Conservation (phyloP, 345 rosid species). For the Durio zibethinus region DNA sequence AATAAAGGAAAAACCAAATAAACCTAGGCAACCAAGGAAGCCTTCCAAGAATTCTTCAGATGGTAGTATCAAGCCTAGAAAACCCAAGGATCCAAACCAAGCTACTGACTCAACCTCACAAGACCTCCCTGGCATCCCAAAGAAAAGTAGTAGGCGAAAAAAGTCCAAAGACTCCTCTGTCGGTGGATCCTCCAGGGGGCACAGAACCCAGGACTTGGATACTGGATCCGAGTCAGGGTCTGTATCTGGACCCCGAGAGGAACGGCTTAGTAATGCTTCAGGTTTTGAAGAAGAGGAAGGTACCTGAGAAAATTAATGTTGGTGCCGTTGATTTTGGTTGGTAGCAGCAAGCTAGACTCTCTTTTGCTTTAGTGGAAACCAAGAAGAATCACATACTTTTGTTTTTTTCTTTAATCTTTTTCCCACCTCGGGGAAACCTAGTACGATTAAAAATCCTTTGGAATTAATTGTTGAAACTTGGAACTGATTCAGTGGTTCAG, state of each 20-base stretch:
- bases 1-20: conserved; percentile 44
- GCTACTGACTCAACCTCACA: conserved; percentile 20
- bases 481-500: neutral
- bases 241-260: conserved; percentile 19
- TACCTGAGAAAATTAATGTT: neutral
- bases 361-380: conserved; percentile 9
- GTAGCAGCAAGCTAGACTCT: conserved; percentile 5
- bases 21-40: conserved; percentile 41
- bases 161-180: conserved; percentile 42
- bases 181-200: conserved; percentile 33
- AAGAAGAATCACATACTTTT: neutral
- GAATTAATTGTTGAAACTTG: neutral
- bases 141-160: conserved; percentile 46
- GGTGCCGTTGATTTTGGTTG: neutral
- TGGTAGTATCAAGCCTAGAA: conserved; percentile 15
- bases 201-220: conserved; percentile 22
- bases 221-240: conserved; percentile 37
- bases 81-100: conserved; percentile 23
- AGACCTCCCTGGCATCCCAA: conserved; percentile 30
- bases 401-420: no score
- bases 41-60: conserved; percentile 40
- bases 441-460: neutral
- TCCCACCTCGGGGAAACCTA: neutral
- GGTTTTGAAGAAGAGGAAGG: conserved; percentile 21
- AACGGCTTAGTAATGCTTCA: conserved; percentile 4